Percentiles rank a stretch among this genome's conserved stretches.
These are phyloP conservation scores for Dendrobium catenatum DNA, from an alignment of 106 monocot genomes.

Conservation along the genomic window DNA sequence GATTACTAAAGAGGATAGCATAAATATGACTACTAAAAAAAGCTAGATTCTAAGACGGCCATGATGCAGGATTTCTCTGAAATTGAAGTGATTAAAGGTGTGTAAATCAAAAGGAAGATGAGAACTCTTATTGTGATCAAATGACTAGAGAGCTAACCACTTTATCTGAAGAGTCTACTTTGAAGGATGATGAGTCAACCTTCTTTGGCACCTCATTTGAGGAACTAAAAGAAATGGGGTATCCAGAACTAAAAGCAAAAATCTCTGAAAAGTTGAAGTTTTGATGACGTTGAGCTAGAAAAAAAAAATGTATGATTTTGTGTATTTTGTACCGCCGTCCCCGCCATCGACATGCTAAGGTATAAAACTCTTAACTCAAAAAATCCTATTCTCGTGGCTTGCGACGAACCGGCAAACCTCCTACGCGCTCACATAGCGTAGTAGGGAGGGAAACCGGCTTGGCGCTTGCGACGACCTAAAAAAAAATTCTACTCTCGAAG, in stretches of 20 bases:
- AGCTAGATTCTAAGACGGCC: conserved; percentile 5
- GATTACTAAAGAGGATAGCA: conserved; percentile 13
- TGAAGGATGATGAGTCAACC: conserved; percentile 29
- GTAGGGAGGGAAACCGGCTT: no score
- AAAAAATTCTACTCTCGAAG: no score
- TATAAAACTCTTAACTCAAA: no score
- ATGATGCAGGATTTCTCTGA: not conserved
- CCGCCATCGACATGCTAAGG: no score
- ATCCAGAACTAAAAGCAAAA: conserved; percentile 12
- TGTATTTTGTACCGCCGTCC: no score
- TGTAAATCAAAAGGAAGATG: conserved; percentile 4
- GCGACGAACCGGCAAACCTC: no score
- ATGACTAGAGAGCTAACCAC: not conserved
- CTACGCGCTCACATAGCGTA: no score
- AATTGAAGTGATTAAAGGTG: not conserved
- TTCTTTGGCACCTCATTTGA: conserved; percentile 24
- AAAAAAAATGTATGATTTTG: not conserved
- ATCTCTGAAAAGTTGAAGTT: conserved; percentile 10
- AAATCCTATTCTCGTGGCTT: no score
- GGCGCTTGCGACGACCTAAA: no score
- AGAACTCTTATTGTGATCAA: not conserved
- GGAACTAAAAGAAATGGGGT: conserved; percentile 24
- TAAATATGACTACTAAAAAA: not conserved
- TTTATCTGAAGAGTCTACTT: conserved; percentile 4
- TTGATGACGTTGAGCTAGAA: conserved; percentile 20